Conservation (phyloP, 495 filamentous ascomycete species). For the Penicillium ochrochloron region DNA sequence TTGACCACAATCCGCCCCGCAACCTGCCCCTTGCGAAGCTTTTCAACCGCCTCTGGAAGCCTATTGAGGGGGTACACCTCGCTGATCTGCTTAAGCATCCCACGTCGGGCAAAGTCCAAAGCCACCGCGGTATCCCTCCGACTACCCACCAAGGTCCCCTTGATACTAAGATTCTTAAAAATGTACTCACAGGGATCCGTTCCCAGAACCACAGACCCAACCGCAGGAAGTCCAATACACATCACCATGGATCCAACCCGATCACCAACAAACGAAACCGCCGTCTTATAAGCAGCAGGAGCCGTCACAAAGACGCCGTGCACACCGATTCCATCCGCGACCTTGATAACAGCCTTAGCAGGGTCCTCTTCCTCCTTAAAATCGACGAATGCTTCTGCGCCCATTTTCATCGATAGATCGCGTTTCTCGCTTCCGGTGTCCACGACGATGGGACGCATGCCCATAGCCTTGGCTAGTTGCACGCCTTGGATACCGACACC, state of each 20-base stretch:
- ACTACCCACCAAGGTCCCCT: slow-evolving; percentile 53
- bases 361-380: slow-evolving; percentile 45
- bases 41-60: slow-evolving; percentile 45
- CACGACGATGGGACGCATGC: slow-evolving; percentile 56
- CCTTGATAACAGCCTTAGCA: slow-evolving; percentile 42
- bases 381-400: slow-evolving; percentile 57
- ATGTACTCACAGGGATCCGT: slow-evolving; percentile 47
- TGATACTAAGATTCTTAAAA: slow-evolving; percentile 50
- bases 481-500: slow-evolving; percentile 66
- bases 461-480: slow-evolving; percentile 63
- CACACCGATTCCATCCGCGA: slow-evolving; percentile 50
- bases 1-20: slow-evolving; percentile 56
- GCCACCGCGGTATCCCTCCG: slow-evolving; percentile 49
- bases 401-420: slow-evolving; percentile 47
- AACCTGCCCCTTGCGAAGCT: slow-evolving; percentile 46
- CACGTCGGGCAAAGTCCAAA: slow-evolving; percentile 53
- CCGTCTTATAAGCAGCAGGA: slow-evolving; percentile 49
- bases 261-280: slow-evolving; percentile 41
- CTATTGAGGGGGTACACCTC: slow-evolving; percentile 47
- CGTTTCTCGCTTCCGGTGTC: slow-evolving; percentile 50
- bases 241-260: slow-evolving; percentile 51
- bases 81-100: slow-evolving; percentile 47
- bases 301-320: slow-evolving; percentile 59
- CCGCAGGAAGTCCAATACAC: slow-evolving; percentile 47
- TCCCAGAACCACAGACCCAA: slow-evolving; percentile 39